Base-by-base conservation (phyloP, 2,329 filamentous ascomycete genomes). In the Eutypa lata region DNA sequence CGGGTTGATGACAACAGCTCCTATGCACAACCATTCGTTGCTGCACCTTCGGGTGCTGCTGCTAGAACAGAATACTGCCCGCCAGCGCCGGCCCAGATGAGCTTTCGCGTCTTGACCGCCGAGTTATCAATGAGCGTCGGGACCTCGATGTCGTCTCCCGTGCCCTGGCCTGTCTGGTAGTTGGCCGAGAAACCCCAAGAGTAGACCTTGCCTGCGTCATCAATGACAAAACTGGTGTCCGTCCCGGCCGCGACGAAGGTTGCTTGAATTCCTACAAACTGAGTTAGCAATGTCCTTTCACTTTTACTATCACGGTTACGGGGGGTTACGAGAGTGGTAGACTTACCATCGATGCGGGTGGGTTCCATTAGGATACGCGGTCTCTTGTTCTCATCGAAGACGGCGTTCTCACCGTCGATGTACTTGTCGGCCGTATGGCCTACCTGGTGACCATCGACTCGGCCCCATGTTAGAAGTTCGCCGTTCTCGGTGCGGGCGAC, bases 171-270 rank as follows among this genome's bases (percentile, higher is more conserved):
- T 6, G 89, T 91, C 71, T 92, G 89, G 68, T 90, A 91, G 64
- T 87, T 90, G 53, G 82, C 83, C 4, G 83, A 88, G 75, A 94
- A 93, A 10, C 90, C 90, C 88, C 89, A 94, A 2, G 84, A 84
- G 71, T 85, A 92, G 14, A 85, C 87, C 63, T 84, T 83, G 56
- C 90, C 90, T 38, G 89, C 81, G 47, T 76, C 77, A 57, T 84
- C 84, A 61, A 94, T 78, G 44, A 84, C 87, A 56, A 94, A 84
- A 61, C 80, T 88, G 71, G 91, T 89, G 62, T 94, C 89, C 1
- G 83, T 83, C 35, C 85, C 87, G 47, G 86, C 84, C 16, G 84
- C 75, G 33, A 86, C 83, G 2, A 67, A 55, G 13, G 63, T 54
- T 8, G 53, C 56, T 47, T 53, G 51, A 14, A 55, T 48, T 33